Evolutionary conservation across 1,284 basidiomycete genomes (phyloP).

Genomic region (Puccinia coronata): DNA sequence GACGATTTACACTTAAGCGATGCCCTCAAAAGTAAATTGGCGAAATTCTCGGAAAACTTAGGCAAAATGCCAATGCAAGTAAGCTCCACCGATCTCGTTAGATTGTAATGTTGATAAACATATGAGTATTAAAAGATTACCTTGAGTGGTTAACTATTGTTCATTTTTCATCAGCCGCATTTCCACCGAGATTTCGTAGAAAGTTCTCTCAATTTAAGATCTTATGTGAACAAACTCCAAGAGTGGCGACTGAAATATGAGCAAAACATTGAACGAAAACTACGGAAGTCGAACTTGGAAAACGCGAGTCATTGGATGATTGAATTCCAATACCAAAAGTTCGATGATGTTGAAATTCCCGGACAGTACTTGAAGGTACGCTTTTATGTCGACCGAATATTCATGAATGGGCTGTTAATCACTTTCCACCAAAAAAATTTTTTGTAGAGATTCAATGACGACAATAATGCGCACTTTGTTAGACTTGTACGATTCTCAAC

Average conservation of each 20-base stretch:
- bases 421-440: conserved; percentile 48
- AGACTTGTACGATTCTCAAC: conserved; percentile 88
- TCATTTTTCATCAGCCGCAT: conserved; percentile 76
- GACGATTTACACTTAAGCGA: conserved; percentile 48
- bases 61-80: conserved; percentile 41
- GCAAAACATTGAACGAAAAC: conserved; percentile 75
- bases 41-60: conserved; percentile 17
- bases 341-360: conserved; percentile 97
- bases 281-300: conserved; percentile 83
- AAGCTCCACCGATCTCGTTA: conserved; percentile 62
- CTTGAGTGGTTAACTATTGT: too few species aligned
- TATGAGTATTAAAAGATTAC: background rate
- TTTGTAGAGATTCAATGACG: conserved; percentile 71
- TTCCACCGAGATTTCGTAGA: conserved; percentile 90
- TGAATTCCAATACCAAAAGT: conserved; percentile 97
- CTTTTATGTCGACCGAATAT: background rate
- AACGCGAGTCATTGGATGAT: conserved; percentile 88
- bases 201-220: conserved; percentile 76
- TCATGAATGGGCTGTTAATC: conserved; percentile 26
- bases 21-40: conserved; percentile 34
- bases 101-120: too few species aligned
- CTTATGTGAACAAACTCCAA: conserved; percentile 87
- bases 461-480: conserved; percentile 87
- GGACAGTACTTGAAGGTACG: conserved; percentile 93
- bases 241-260: conserved; percentile 94